phyloP scores from a whole-genome alignment of 2,329 filamentous ascomycete species.

The Ambrosiella xylebori region DNA sequence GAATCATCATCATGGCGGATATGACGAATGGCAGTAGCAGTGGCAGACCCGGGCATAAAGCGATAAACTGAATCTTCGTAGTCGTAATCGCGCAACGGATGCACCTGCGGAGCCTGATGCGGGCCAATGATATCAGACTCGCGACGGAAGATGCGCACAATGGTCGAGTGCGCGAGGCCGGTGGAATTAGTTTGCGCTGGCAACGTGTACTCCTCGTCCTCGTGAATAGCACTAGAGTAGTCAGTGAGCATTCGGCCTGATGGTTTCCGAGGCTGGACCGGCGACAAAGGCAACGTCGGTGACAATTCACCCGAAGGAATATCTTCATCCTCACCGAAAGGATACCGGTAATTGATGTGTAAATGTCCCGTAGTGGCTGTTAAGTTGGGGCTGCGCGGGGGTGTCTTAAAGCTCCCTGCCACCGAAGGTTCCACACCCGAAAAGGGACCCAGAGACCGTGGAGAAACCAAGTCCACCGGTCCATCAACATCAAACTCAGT shows the following conservation, averaged over 20 bases:
- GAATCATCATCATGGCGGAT: conserved; percentile 19
- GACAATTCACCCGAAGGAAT: conserved; percentile 9
- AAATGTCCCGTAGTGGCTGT: background rate
- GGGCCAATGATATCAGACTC: conserved; percentile 20
- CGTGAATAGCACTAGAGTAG: conserved; percentile 19
- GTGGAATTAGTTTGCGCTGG: background rate
- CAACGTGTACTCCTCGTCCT: conserved; percentile 23
- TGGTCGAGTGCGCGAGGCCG: conserved; percentile 8
- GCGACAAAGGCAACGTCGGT: conserved; percentile 11
- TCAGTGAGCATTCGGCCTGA: background rate
- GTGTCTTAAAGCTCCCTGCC: background rate
- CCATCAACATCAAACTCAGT: conserved; percentile 53
- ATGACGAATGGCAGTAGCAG: conserved; percentile 15
- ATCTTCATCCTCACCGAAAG: conserved; percentile 11
- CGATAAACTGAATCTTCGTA: conserved; percentile 24
- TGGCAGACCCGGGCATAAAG: conserved; percentile 19
- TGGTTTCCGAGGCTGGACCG: conserved; percentile 4
- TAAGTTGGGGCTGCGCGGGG: background rate
- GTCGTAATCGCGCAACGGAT: conserved; percentile 11
- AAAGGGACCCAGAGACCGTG: background rate
- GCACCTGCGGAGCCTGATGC: background rate
- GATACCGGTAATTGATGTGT: conserved; percentile 12
- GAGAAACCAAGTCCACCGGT: conserved; percentile 1
- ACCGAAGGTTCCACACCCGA: conserved; percentile 1
- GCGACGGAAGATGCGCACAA: conserved; percentile 27